Evolutionary conservation across 2,329 filamentous ascomycete species (phyloP).

Genomic region (Cyphellophora europaea): DNA sequence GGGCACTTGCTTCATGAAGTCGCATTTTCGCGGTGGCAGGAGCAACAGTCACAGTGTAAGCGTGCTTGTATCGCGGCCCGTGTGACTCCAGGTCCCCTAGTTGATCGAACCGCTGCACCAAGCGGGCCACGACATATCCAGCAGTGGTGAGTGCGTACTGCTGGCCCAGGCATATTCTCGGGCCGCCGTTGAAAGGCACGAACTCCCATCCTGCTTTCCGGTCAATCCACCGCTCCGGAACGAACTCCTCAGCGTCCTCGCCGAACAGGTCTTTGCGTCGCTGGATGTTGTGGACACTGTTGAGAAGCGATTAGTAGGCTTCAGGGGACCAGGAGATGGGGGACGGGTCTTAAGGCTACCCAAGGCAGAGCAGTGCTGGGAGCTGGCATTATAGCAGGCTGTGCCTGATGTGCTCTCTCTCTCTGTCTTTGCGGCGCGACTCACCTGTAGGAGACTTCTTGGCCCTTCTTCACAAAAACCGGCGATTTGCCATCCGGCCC

Average conservation of each 20-base stretch:
- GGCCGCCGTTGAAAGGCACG: slow-evolving; percentile 21
- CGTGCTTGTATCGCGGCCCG: neutral
- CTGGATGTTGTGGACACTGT: slow-evolving; percentile 67
- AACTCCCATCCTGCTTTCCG: slow-evolving; percentile 58
- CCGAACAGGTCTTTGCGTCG: slow-evolving; percentile 48
- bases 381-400: too few relatives aligned
- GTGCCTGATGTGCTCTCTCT: too few relatives aligned
- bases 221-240: slow-evolving; percentile 62
- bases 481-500: slow-evolving; percentile 36
- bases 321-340: too few relatives aligned
- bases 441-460: slow-evolving; percentile 56
- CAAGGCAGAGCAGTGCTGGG: too few relatives aligned
- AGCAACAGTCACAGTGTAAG: neutral
- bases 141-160: slow-evolving; percentile 19
- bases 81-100: slow-evolving; percentile 35
- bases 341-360: too few relatives aligned
- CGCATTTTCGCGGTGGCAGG: neutral
- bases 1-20: too few relatives aligned
- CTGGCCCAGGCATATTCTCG: slow-evolving; percentile 20
- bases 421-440: too few relatives aligned
- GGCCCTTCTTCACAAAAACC: slow-evolving; percentile 41
- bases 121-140: slow-evolving; percentile 15
- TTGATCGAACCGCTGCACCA: slow-evolving; percentile 39
- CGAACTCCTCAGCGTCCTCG: slow-evolving; percentile 43
- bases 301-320: too few relatives aligned